These are phyloP conservation scores for Torulaspora indica DNA, from an alignment of 805 yeast genomes.

Conservation along the genomic window DNA sequence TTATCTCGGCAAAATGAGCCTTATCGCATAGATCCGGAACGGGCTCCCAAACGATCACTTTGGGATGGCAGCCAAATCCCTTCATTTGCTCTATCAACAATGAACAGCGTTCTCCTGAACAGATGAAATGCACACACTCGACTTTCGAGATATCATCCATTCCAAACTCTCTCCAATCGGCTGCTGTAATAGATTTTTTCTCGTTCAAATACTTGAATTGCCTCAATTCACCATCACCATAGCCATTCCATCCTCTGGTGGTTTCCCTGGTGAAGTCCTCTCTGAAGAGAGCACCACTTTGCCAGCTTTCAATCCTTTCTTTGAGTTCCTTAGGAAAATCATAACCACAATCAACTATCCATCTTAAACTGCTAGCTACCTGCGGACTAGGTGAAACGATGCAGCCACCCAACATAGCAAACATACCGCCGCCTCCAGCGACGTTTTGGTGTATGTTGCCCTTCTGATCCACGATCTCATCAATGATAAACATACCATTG, in stretches of 20 bases:
- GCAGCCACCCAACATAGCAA: conserved; percentile 69
- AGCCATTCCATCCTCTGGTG: conserved; percentile 76
- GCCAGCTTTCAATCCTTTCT: conserved; percentile 52
- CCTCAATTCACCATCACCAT: conserved; percentile 58
- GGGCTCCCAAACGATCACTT: conserved; percentile 72
- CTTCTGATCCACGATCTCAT: conserved; percentile 53
- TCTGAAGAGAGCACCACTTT: conserved; percentile 55
- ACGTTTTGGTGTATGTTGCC: conserved; percentile 44
- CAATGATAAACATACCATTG: conserved; percentile 86
- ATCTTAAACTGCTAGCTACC: conserved; percentile 43
- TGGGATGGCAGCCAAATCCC: conserved; percentile 29
- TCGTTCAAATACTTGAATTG: conserved; percentile 59
- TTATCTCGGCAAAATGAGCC: conserved; percentile 40
- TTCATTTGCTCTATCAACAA: conserved; percentile 42
- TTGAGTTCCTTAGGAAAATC: conserved; percentile 61
- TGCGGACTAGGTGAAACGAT: conserved; percentile 42
- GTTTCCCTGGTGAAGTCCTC: conserved; percentile 52
- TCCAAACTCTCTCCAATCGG: conserved; percentile 40
- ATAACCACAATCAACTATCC: conserved; percentile 73
- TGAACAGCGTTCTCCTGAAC: conserved; percentile 59
- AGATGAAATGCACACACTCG: conserved; percentile 62
- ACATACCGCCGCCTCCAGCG: conserved; percentile 90
- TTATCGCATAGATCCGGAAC: conserved; percentile 68
- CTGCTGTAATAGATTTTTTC: conserved; percentile 53
- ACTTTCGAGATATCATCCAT: conserved; percentile 36